phyloP scores from a whole-genome alignment of 106 monocot species.

The Alisma plantagoaquatica region DNA sequence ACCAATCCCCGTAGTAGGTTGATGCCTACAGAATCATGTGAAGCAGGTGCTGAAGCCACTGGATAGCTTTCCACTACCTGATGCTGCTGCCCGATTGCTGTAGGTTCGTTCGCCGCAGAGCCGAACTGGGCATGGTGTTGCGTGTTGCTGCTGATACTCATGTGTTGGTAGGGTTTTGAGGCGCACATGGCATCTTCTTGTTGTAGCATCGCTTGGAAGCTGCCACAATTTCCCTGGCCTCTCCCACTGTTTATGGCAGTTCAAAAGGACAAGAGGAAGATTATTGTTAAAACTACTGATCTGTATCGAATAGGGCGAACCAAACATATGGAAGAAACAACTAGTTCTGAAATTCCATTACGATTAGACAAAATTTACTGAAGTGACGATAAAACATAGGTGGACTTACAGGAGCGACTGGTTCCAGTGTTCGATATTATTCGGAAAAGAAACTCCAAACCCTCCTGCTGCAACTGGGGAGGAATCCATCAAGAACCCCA shows the following conservation, averaged over 20 bases:
- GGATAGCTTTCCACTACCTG: slow-evolving; percentile 14
- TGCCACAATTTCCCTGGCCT: slow-evolving; percentile 18
- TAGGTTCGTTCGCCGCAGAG: no score
- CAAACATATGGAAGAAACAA: neutral
- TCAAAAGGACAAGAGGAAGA: neutral
- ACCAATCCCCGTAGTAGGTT: slow-evolving; percentile 4
- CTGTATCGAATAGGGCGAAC: neutral
- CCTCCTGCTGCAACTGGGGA: slow-evolving; percentile 6
- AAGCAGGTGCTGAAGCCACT: slow-evolving; percentile 7
- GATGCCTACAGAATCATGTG: no score
- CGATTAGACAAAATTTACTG: no score
- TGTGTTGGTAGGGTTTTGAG: slow-evolving; percentile 15
- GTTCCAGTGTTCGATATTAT: slow-evolving; percentile 26
- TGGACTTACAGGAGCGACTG: slow-evolving; percentile 24
- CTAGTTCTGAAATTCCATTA: no score
- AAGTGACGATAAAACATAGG: no score
- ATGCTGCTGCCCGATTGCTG: neutral
- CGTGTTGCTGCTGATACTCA: slow-evolving; percentile 5
- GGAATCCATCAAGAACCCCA: slow-evolving; percentile 10
- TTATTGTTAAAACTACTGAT: neutral
- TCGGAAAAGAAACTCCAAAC: slow-evolving; percentile 18
- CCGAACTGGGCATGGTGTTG: slow-evolving; percentile 24
- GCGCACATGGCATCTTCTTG: slow-evolving; percentile 27
- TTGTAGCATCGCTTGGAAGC: slow-evolving; percentile 40
- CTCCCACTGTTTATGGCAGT: slow-evolving; percentile 14